These are phyloP conservation scores for Plasmodium ovale DNA, from an alignment of 169 alveolate genomes.

Conservation along the genomic window DNA sequence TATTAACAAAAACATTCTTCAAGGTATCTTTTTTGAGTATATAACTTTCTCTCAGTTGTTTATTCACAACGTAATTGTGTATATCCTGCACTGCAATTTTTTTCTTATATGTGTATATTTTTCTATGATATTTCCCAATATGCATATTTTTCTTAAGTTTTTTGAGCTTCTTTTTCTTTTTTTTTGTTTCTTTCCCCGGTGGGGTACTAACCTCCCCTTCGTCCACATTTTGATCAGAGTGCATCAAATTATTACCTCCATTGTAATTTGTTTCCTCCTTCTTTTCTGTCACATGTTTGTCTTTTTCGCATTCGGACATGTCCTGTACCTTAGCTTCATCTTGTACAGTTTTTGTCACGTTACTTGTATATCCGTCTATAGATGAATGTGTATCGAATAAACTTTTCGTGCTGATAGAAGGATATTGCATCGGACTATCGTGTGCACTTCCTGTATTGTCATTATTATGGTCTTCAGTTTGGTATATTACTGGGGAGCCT, in stretches of 20 bases:
- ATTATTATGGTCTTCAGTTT: neutral
- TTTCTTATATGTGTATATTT: slow-evolving; percentile 49
- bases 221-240: neutral
- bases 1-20: slow-evolving; percentile 72
- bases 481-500: neutral
- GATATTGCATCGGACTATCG: too few species aligned
- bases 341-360: neutral
- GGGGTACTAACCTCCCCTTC: too few species aligned
- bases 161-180: slow-evolving; percentile 55
- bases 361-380: neutral
- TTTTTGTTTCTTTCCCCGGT: neutral
- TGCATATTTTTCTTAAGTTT: slow-evolving; percentile 73
- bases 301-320: neutral
- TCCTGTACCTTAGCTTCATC: neutral
- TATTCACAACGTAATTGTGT: slow-evolving; percentile 47
- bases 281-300: neutral
- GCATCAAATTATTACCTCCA: neutral
- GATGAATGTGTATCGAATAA: too few species aligned
- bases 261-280: neutral
- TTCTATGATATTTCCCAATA: slow-evolving; percentile 69
- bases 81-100: slow-evolving; percentile 56
- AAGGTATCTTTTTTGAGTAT: slow-evolving; percentile 63
- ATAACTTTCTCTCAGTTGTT: slow-evolving; percentile 49
- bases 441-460: neutral
- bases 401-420: too few species aligned